A percentile compares a stretch with the other conserved stretches of the same genome.
These are phyloP conservation scores for Mycena haematopus DNA, from an alignment of 768 basidiomycete species.

Conservation along the genomic window DNA sequence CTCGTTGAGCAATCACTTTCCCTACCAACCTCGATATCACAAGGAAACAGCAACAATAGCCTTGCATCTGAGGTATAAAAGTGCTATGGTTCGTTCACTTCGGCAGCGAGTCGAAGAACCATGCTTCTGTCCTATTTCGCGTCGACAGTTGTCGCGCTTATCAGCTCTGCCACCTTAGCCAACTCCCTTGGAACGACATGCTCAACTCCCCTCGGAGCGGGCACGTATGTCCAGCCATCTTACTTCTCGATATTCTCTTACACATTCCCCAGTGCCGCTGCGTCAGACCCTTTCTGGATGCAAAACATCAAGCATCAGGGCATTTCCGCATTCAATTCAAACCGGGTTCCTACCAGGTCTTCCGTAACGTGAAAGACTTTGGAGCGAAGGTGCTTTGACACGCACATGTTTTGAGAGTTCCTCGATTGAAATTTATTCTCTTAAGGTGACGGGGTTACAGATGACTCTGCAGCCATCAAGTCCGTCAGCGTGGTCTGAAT, in stretches of 20 bases:
- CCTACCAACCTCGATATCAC: background rate
- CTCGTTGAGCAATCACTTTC: background rate
- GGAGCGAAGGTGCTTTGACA: slow-evolving; percentile 40
- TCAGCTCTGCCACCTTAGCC: slow-evolving; percentile 17
- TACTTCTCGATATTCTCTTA: background rate
- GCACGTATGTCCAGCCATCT: slow-evolving; percentile 38
- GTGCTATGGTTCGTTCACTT: background rate
- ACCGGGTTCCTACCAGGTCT: slow-evolving; percentile 65
- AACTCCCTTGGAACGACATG: slow-evolving; percentile 42
- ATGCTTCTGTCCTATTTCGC: slow-evolving; percentile 22
- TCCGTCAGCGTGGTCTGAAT: background rate
- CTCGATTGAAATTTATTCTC: background rate
- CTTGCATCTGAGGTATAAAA: background rate
- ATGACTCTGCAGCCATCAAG: slow-evolving; percentile 45
- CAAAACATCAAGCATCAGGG: slow-evolving; percentile 77
- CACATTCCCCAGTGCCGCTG: slow-evolving; percentile 44
- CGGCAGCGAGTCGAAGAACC: background rate
- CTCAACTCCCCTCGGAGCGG: slow-evolving; percentile 52
- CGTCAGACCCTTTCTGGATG: slow-evolving; percentile 72
- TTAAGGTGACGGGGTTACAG: slow-evolving; percentile 23
- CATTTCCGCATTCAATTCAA: slow-evolving; percentile 67
- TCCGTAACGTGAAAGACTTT: slow-evolving; percentile 75
- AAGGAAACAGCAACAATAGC: background rate
- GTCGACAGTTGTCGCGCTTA: slow-evolving; percentile 7
- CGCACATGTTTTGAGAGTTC: too few relatives aligned